These are phyloP conservation scores for Pleurotus sapidus DNA, from an alignment of 768 basidiomycete species.

Conservation along the genomic window DNA sequence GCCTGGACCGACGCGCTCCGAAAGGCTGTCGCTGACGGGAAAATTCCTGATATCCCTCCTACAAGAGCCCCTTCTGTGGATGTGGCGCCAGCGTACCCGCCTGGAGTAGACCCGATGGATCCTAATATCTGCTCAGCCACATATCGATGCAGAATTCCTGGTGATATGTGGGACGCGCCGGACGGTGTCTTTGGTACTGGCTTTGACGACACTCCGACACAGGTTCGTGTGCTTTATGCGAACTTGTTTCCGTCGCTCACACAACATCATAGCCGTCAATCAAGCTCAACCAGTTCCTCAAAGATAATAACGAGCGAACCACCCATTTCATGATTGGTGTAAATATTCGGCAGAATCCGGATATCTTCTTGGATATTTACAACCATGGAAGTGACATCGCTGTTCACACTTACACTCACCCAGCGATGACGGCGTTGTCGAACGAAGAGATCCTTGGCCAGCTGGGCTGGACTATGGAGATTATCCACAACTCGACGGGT, in stretches of 20 bases:
- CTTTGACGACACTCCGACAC: conserved; percentile 81
- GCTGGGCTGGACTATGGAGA: conserved; percentile 34
- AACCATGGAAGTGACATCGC: conserved; percentile 40
- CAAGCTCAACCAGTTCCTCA: conserved; percentile 63
- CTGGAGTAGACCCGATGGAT: conserved; percentile 40
- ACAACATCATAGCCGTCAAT: conserved; percentile 30
- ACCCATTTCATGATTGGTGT: conserved; percentile 91
- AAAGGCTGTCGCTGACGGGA: conserved; percentile 59
- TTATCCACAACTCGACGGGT: conserved; percentile 78
- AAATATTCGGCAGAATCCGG: conserved; percentile 62
- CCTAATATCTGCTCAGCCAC: conserved; percentile 73
- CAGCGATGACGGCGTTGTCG: conserved; percentile 75
- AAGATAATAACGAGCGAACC: conserved; percentile 55
- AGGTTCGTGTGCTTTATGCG: conserved; percentile 21
- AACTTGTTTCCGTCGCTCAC: conserved; percentile 5
- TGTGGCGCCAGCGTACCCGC: conserved; percentile 41
- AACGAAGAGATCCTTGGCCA: conserved; percentile 71
- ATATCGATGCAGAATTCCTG: conserved; percentile 57
- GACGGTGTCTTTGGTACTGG: conserved; percentile 59
- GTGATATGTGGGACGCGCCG: conserved; percentile 78
- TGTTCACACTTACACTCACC: conserved; percentile 70
- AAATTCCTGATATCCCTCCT: conserved; percentile 67
- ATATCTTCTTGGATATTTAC: conserved; percentile 49
- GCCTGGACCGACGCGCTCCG: conserved; percentile 73
- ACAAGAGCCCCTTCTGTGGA: conserved; percentile 30